Conservation (phyloP, 331 rosid species). For the Erythrophleum ivorense region DNA sequence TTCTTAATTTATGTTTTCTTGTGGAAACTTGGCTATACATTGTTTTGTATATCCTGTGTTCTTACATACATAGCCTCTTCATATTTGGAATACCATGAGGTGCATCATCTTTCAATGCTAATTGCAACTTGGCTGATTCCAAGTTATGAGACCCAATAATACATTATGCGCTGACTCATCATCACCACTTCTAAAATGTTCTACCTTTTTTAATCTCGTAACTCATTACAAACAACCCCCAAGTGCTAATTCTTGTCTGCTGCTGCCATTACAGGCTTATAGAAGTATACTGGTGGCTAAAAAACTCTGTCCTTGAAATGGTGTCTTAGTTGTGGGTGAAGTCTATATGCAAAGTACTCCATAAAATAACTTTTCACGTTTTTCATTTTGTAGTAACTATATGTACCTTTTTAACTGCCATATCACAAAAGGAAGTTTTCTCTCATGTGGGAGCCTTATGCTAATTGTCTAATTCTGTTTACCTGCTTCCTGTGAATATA, state of each 20-base stretch:
- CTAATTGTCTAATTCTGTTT: not conserved
- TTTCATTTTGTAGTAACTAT: not conserved
- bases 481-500: not conserved
- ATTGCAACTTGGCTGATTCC: not conserved
- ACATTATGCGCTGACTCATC: not conserved
- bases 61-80: not conserved
- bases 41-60: not conserved
- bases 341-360: not conserved
- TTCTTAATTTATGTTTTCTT: not conserved
- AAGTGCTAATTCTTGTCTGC: conserved; percentile 9
- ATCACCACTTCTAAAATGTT: not conserved
- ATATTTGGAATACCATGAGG: not conserved
- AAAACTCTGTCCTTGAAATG: not conserved
- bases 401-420: not conserved
- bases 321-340: not conserved
- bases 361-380: not conserved
- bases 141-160: not conserved
- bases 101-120: not conserved
- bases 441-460: not conserved
- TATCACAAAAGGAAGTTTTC: not conserved
- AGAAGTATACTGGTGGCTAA: not conserved
- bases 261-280: not conserved
- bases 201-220: not conserved
- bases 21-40: not conserved
- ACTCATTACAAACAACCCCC: not conserved